These are phyloP conservation scores for Globisporangium parvum DNA, from an alignment of 352 stramenopile genomes.

Conservation along the genomic window DNA sequence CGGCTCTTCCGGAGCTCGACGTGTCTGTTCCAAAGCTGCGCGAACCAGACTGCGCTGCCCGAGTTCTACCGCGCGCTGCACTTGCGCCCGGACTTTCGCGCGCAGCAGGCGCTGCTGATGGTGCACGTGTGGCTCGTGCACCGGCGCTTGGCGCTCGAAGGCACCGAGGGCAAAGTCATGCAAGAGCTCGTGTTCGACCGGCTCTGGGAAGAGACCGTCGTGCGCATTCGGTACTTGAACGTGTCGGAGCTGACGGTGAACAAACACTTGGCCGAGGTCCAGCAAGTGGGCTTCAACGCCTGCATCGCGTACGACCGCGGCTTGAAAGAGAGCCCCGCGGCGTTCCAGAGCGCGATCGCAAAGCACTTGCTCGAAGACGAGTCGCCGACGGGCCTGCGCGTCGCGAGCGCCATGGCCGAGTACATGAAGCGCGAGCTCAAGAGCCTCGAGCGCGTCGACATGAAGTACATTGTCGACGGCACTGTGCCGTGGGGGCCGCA, in stretches of 20 bases:
- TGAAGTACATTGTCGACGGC: constrained; percentile 62
- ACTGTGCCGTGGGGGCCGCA: constrained; percentile 66
- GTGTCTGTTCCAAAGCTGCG: constrained; percentile 77
- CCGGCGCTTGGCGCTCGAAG: constrained; percentile 84
- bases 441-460: constrained; percentile 68
- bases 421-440: constrained; percentile 82
- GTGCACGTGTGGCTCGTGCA: constrained; percentile 96
- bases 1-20: constrained; percentile 67
- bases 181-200: constrained; percentile 96
- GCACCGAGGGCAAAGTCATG: constrained; percentile 75
- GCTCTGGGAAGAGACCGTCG: constrained; percentile 93
- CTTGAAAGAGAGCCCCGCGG: constrained; percentile 50
- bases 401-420: constrained; percentile 51
- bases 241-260: constrained; percentile 95
- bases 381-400: constrained; percentile 42
- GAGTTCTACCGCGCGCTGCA: constrained; percentile 70
- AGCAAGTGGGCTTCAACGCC: constrained; percentile 94
- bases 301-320: constrained; percentile 93
- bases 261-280: constrained; percentile 94
- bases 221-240: constrained; percentile 90
- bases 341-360: constrained; percentile 54
- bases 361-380: constrained; percentile 76
- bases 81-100: constrained; percentile 82
- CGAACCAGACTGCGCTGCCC: constrained; percentile 70
- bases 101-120: constrained; percentile 91